Base-by-base conservation (phyloP, 148 eudicot species). In the Spergularia marina region DNA sequence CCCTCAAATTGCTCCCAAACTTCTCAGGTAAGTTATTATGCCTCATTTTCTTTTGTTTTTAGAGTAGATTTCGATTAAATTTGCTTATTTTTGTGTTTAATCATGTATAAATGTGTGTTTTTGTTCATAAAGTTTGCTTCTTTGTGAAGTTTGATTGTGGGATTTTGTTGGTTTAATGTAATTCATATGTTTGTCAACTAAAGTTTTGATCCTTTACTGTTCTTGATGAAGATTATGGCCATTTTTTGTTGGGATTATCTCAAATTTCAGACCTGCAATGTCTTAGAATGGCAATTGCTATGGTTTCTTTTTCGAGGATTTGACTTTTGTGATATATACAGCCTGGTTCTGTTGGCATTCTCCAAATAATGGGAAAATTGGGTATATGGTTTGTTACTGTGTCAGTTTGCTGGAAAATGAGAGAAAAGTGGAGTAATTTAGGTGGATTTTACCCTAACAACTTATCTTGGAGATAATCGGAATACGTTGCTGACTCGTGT, bases 21-120 rank as follows among this genome's bases (percentile, higher is more conserved):
- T 52, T 61, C 71, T 72, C 83, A 77, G 83, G 83, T 81, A 34
- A 10, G 47, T 23, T 55, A 49, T 34, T 71, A 71, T 2, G 13
- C 56, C 36, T 30, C 36, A 30, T 30, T 2, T 2, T 30, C 4
- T 39, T 25, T 25, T 65, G 34, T 17, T 71, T 71, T 6, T 34
- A 58, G n/a, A 20, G 18, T 70, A 25, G 44, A 65, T 53, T 34
- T 36, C 6, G 17, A 16, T 64, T 16, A 65, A 41, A 39, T 18
- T 16, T 59, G n/a, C 5, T 40, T 41, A 12, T 41, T 20, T 54
- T 12, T 13, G 12, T 54, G 16, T 54, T 15, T 65, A 7, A 12
- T 75, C 12, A 40, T 76, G 71, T 40, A 54, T 72, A 39, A 67
- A 13, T 39, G 12, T 58, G 25, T 58, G 62, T 7, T 53, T 53